phyloP scores from a whole-genome alignment of 208 protist genomes.

The Strigomonas culicis region DNA sequence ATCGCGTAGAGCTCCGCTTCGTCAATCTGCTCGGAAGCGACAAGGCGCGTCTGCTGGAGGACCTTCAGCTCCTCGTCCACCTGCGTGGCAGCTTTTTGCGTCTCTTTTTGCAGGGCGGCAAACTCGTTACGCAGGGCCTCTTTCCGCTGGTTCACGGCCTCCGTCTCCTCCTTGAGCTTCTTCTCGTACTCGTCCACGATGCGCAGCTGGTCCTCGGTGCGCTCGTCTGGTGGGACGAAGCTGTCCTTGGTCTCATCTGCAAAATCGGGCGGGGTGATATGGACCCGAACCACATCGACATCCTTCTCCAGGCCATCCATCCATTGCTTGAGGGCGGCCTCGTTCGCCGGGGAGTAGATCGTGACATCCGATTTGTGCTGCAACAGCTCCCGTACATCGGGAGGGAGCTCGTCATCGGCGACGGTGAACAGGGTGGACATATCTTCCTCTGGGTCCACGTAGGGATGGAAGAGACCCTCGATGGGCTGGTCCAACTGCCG shows the following conservation, averaged over 20 bases:
- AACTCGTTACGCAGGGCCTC: slow-evolving; percentile 70
- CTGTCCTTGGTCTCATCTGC: slow-evolving; percentile 62
- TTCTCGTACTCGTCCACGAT: slow-evolving; percentile 77
- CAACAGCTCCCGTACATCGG: slow-evolving; percentile 48
- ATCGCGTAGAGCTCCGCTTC: slow-evolving; percentile 72
- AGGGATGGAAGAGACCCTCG: slow-evolving; percentile 32
- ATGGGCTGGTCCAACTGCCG: slow-evolving; percentile 61
- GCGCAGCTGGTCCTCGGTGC: slow-evolving; percentile 78
- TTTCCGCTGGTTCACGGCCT: slow-evolving; percentile 49
- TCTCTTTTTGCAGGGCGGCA: slow-evolving; percentile 50
- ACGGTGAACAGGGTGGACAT: slow-evolving; percentile 64
- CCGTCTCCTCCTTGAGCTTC: slow-evolving; percentile 66
- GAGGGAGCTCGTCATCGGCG: slow-evolving; percentile 68
- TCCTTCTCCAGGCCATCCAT: slow-evolving; percentile 92
- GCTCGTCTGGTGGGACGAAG: slow-evolving; percentile 76
- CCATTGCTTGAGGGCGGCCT: slow-evolving; percentile 81
- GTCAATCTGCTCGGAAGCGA: slow-evolving; percentile 37
- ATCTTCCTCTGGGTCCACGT: slow-evolving; percentile 62
- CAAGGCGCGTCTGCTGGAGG: slow-evolving; percentile 41
- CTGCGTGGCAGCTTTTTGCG: slow-evolving; percentile 20
- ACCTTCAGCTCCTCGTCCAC: slow-evolving; percentile 50
- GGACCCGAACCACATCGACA: slow-evolving; percentile 50
- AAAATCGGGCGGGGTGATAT: slow-evolving; percentile 66
- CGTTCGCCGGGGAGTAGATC: slow-evolving; percentile 45
- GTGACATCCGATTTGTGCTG: slow-evolving; percentile 16